These are phyloP conservation scores for Hippophae rhamnoides DNA, from an alignment of 306 rosid genomes.

Conservation along the genomic window DNA sequence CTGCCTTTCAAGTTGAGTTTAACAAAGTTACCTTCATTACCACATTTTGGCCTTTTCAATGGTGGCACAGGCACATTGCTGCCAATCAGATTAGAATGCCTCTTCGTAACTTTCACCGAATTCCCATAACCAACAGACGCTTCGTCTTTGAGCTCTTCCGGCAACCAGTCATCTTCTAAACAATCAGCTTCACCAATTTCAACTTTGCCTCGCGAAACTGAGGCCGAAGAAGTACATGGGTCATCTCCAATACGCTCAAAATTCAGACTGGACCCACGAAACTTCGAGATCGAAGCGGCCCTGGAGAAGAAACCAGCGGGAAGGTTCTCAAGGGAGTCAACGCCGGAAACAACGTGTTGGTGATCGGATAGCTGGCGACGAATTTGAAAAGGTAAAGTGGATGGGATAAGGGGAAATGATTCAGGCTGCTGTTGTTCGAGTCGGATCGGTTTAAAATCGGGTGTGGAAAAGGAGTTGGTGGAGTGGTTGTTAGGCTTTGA, in stretches of 20 bases:
- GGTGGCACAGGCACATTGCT: conserved; percentile 35
- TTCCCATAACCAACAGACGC: not conserved
- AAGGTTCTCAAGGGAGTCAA: conserved; percentile 39
- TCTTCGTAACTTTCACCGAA: conserved; percentile 19
- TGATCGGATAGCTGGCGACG: conserved; percentile 35
- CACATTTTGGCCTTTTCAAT: conserved; percentile 34
- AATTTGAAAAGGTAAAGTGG: conserved; percentile 53
- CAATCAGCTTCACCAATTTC: conserved; percentile 4
- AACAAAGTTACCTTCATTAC: conserved; percentile 69
- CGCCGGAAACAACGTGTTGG: conserved; percentile 18
- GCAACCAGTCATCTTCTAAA: conserved; percentile 10
- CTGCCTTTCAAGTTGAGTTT: conserved; percentile 48
- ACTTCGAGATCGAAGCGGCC: conserved; percentile 49
- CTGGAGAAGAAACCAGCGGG: conserved; percentile 55
- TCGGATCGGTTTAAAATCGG: conserved; percentile 4
- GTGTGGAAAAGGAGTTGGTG: conserved; percentile 1
- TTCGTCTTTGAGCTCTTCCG: conserved; percentile 16
- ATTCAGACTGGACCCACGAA: conserved; percentile 33
- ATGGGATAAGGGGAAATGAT: conserved; percentile 19
- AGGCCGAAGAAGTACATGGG: conserved; percentile 14
- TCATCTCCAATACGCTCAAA: conserved; percentile 26
- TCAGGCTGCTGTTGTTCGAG: conserved; percentile 12
- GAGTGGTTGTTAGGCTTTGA: conserved; percentile 31
- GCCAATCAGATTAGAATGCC: conserved; percentile 51
- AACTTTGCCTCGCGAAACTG: conserved; percentile 3